These are phyloP conservation scores for Musa itinerans DNA, from an alignment of 176 grass and related monocot genomes.

Conservation along the genomic window DNA sequence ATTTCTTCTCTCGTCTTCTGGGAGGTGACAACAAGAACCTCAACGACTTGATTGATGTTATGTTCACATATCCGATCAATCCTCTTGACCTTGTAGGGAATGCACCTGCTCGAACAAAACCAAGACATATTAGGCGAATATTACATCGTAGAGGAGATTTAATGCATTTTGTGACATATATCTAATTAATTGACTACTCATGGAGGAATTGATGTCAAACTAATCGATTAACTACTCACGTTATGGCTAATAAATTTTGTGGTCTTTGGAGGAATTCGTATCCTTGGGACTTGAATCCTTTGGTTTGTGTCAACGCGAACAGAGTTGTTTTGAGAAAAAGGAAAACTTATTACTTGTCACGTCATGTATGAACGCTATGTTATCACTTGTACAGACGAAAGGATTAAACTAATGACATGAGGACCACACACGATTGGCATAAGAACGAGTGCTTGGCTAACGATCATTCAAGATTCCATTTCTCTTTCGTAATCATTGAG, in stretches of 20 bases:
- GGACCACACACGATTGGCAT: neutral
- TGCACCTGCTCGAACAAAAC: constrained; percentile 34
- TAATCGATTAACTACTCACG: too few species aligned
- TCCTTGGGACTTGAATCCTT: too few species aligned
- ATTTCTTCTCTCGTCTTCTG: constrained; percentile 19
- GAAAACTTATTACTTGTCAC: too few species aligned
- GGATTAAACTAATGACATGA: neutral
- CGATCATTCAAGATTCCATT: neutral
- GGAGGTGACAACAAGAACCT: constrained; percentile 21
- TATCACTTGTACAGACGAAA: neutral
- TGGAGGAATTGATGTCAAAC: too few species aligned
- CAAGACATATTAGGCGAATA: neutral
- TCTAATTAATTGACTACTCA: too few species aligned
- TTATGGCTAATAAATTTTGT: too few species aligned
- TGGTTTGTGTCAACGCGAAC: too few species aligned
- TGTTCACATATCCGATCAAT: neutral
- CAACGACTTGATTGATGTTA: neutral
- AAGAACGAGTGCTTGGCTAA: neutral
- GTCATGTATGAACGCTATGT: neutral
- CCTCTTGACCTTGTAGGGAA: constrained; percentile 50
- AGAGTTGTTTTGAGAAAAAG: too few species aligned
- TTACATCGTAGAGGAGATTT: neutral
- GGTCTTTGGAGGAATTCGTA: too few species aligned
- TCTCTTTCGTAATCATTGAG: too few species aligned
- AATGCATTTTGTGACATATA: neutral